Evolutionary conservation across 1,284 basidiomycete genomes (phyloP).

Genomic region (Sporisorium scitamineum): DNA sequence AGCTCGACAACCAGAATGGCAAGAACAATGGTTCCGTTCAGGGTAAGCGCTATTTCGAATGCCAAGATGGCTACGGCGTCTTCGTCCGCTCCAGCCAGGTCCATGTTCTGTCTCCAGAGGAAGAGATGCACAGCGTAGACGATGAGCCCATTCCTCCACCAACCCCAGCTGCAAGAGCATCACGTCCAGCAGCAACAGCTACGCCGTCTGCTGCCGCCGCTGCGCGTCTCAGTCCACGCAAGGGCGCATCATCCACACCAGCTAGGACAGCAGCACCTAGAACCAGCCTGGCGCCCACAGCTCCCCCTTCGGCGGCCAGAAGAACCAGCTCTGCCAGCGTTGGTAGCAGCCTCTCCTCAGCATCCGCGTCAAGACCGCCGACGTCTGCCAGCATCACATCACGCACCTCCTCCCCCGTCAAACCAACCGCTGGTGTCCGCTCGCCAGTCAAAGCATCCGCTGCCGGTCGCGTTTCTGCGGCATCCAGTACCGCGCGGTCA

Average conservation of each 20-base stretch:
- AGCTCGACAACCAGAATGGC: constrained; percentile 79
- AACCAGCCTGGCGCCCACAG: constrained; percentile 18
- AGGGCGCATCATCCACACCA: constrained; percentile 34
- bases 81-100: constrained; percentile 92
- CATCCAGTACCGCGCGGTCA: constrained; percentile 36
- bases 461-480: constrained; percentile 25
- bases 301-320: constrained; percentile 22
- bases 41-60: constrained; percentile 86
- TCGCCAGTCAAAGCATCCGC: constrained; percentile 44
- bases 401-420: constrained; percentile 32
- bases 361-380: constrained; percentile 33
- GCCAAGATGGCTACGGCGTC: constrained; percentile 82
- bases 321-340: constrained; percentile 29
- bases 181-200: constrained; percentile 18
- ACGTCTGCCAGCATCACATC: constrained; percentile 24
- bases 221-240: constrained; percentile 36
- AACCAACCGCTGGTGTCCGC: constrained; percentile 17
- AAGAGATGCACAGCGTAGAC: constrained; percentile 47
- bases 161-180: constrained; percentile 11
- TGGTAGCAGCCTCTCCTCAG: constrained; percentile 24
- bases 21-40: constrained; percentile 96
- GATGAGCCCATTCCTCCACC: constrained; percentile 27
- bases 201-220: constrained; percentile 24
- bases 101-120: constrained; percentile 72
- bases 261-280: constrained; percentile 21